Base-by-base conservation (phyloP, 129 eudicot genomes). In the Pseudognaphalium luteoalbum region DNA sequence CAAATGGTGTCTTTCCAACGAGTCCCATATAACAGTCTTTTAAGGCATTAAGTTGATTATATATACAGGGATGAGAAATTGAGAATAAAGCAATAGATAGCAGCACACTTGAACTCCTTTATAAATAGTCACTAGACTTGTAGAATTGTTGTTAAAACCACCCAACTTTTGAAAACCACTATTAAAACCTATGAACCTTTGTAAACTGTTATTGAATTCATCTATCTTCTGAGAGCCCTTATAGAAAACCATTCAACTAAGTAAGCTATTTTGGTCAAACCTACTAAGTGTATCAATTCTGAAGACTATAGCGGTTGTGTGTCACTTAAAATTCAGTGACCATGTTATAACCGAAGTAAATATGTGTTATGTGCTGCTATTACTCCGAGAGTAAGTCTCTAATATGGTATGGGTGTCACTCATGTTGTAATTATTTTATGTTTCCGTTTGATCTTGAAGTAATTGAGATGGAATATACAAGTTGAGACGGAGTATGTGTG, bases 211-310 rank as follows among this genome's bases (percentile, higher is more conserved):
- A 9, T 2, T 8, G 9, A 8, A 9, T 8, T 39, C 7, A 8
- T 39, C 47, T 17, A 44, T 11, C 16, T 44, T 12, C 12, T 44
- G 52, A 44, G 8, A 44, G 17, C 17, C 52, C 16, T 14, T 11
- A 44, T 44, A 44, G 2, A 12, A 44, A 44, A 44, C 17, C 52
- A 44, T 44, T 11, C 52, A 44, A 14, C 17, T 44, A 5, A 12
- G 52, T 44, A 44, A 44, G 52, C 61, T 56, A 52, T 76, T 35
- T 5, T 75, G 54, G 51, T 75, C 52, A 28, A 47, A 44, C 12
- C 3, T 12, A 44, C 17, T 17, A 44, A 44, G 52, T 44, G 16
- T 44, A 44, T 44, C 17, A 44, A 44, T 44, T 12, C 14, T 44
- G 17, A 44, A 44, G 52, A 44, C 52, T 44, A 44, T 44, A 0